Evolutionary conservation across 2,329 filamentous ascomycete genomes (phyloP), one percentile per base, ranked within the genome.

Genomic region (Botrytis pseudocinerea): DNA sequence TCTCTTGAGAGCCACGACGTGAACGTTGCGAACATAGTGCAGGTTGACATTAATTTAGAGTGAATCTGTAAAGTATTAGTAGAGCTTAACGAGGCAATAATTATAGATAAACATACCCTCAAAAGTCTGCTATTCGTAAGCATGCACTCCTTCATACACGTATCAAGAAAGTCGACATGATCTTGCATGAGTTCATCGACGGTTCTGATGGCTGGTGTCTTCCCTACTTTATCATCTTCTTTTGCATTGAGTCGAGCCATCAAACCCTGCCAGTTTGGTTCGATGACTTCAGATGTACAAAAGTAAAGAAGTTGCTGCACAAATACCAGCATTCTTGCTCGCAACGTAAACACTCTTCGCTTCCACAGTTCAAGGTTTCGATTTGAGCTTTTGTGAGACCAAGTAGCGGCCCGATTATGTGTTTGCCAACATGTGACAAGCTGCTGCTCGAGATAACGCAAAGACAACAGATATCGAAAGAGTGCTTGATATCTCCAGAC

Each of bases 171-270:
- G 83, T 98, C 96, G 74, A 99, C 95, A 83, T 99, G 96, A 80
- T 98, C 95, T 83, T 98, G 94, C 96, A 99, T 99, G 80, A 99
- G 84, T 83, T 98, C 94, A 80, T 99, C 96, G 1, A 99, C 96
- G 0, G 96, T 99, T 54, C 94, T 84, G 59, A 84, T 85, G 8
- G 73, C 60, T 10, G 83, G 80, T n/a, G 79, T 79, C 38, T 74
- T 71, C 4, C 81, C 81, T 46, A 82, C 81, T 73, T 82, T 80
- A 75, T 81, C 81, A 20, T 85, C 84, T 72, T 89, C 87, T 74
- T 87, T 87, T 16, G 85, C 88, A 84, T 91, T 91, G 9, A 98
- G 86, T 46, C 93, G 88, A n/a, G 91, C 90, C 94, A 98, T 98
- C 75, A 99, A 89, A 65, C 91, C 92, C 77, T 94, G 90, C 96